These are phyloP conservation scores for Wickerhamiella brachini DNA, from an alignment of 805 yeast genomes.

Conservation along the genomic window DNA sequence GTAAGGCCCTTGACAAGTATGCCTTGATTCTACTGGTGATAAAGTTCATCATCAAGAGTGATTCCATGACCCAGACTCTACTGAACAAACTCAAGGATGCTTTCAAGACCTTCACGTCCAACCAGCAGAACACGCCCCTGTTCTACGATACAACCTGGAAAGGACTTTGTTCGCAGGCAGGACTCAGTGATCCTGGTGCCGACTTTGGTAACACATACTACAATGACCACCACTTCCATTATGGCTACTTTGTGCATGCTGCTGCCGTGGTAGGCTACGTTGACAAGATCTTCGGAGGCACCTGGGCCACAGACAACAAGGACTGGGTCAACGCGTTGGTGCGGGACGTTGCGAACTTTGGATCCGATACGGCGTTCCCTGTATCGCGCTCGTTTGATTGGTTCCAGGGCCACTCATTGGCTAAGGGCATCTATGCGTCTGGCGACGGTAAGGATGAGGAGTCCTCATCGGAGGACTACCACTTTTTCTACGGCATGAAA, in stretches of 20 bases:
- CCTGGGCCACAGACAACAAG: slow-evolving; percentile 35
- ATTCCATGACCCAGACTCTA: slow-evolving; percentile 34
- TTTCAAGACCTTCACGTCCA: slow-evolving; percentile 51
- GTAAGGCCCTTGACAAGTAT: slow-evolving; percentile 76
- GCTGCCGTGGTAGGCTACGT: slow-evolving; percentile 67
- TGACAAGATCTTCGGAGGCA: slow-evolving; percentile 35
- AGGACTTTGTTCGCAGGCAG: slow-evolving; percentile 24
- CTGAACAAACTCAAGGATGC: slow-evolving; percentile 52
- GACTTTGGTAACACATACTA: slow-evolving; percentile 72
- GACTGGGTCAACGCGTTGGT: slow-evolving; percentile 48
- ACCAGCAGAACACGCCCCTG: slow-evolving; percentile 59
- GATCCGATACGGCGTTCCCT: slow-evolving; percentile 45
- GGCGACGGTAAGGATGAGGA: slow-evolving; percentile 65
- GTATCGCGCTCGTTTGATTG: slow-evolving; percentile 55
- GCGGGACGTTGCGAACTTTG: slow-evolving; percentile 48
- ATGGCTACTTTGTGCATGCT: slow-evolving; percentile 70
- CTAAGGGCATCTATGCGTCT: slow-evolving; percentile 48
- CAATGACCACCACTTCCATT: slow-evolving; percentile 82
- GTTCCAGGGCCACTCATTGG: slow-evolving; percentile 65
- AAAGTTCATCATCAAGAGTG: slow-evolving; percentile 49
- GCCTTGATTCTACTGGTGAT: slow-evolving; percentile 71
- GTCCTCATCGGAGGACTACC: slow-evolving; percentile 57
- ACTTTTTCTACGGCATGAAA: slow-evolving; percentile 54
- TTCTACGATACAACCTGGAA: slow-evolving; percentile 61
- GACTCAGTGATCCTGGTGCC: slow-evolving; percentile 29